Base-by-base conservation (phyloP, 345 rosid genomes). In the Combretum micranthum region DNA sequence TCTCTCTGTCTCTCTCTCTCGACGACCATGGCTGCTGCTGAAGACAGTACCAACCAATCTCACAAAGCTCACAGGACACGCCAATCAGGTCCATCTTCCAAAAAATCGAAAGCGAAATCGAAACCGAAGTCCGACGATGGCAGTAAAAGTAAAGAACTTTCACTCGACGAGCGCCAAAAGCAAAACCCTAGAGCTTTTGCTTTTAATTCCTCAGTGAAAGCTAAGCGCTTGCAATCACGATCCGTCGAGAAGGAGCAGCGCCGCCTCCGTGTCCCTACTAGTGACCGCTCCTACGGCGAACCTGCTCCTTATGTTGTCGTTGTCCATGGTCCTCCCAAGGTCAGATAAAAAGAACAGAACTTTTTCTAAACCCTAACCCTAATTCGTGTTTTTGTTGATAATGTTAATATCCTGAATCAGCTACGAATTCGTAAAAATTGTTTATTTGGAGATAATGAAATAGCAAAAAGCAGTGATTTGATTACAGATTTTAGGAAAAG, bases 291-390 rank as follows among this genome's bases (percentile, higher is more conserved):
- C 62, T 89, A 89, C 20, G 86, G 96, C 11, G 90, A 80, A 64
- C 78, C 85, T 1, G 73, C 97, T 45, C 99, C 99, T 19, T 85
- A 56, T 61, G 96, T 93, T n/a, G 74, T 93, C 47, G 81, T 89
- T 4, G 96, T 93, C 44, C 99, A 93, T 47, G 99, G 97, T 4
- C 97, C 99, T 0, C 90, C 99, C 22, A 65, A 83, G 82, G 97
- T 93, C 22, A 0, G 44, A 0, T 39, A 18, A n/a, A 16, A n/a
- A n/a, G n/a, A n/a, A n/a, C n/a, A n/a, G 39, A 32, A 32, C 39
- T 32, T 32, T 32, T 7, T 11, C 39, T 32, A 7, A 7, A 0
- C 39, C 9, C 10, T 32, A 32, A 7, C 9, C 39, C 39, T 32
- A 32, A 32, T 32, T 32, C 10, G 1, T 32, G 39, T 32, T 32